Percentiles rank a stretch among this genome's conserved stretches.
These are phyloP conservation scores for Pistacia integerrima DNA, from an alignment of 345 rosid species.

Conservation along the genomic window DNA sequence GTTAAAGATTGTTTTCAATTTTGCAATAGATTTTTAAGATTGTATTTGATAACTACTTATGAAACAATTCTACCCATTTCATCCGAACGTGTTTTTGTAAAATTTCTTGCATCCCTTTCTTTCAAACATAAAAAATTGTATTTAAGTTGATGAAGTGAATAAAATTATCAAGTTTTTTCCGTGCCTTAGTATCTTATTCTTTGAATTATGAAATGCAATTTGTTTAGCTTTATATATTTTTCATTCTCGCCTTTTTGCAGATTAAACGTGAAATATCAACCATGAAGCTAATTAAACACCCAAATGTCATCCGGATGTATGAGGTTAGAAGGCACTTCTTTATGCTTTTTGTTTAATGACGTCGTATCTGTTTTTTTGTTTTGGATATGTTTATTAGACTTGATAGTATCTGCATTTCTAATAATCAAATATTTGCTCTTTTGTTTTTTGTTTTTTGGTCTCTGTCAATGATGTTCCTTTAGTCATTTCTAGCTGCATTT, in stretches of 20 bases:
- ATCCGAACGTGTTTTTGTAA: too few relatives aligned
- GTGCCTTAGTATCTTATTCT: background rate
- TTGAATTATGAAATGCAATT: background rate
- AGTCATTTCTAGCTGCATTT: constrained; percentile 19
- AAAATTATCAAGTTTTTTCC: too few relatives aligned
- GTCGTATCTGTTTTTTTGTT: background rate
- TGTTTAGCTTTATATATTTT: background rate
- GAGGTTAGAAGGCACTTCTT: constrained; percentile 59
- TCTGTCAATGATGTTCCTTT: background rate
- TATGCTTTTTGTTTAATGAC: background rate
- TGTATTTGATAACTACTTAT: too few relatives aligned
- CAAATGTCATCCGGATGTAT: constrained; percentile 91
- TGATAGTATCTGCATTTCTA: background rate
- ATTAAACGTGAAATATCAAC: constrained; percentile 97
- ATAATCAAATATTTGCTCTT: background rate
- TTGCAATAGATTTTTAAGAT: too few relatives aligned
- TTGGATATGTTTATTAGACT: constrained; percentile 6
- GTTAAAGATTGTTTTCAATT: too few relatives aligned
- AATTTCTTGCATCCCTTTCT: too few relatives aligned
- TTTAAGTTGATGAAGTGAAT: too few relatives aligned
- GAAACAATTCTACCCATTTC: too few relatives aligned
- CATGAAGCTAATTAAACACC: constrained; percentile 88
- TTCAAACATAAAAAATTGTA: too few relatives aligned
- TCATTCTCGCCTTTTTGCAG: constrained; percentile 36
- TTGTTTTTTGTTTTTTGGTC: background rate